Base-by-base conservation (phyloP, 306 rosid species). In the Cajanus cajan region DNA sequence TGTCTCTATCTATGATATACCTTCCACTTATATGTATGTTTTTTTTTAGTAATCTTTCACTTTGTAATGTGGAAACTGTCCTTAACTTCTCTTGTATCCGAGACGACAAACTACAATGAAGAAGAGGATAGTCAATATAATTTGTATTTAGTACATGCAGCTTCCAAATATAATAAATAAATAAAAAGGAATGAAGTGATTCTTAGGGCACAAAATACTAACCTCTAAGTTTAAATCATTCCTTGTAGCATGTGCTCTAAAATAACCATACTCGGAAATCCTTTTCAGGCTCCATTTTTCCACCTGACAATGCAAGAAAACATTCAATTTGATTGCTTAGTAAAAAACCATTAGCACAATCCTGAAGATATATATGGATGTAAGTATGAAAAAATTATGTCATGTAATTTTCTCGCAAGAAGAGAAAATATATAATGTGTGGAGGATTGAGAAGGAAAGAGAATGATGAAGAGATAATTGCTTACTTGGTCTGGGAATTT, bases 21-120 rank as follows among this genome's bases (percentile, higher is more conserved):
- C 73, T 24, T 81, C 24, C n/a, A 36, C 34, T 82, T 57, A 4
- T 62, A 16, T 57, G 15, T 36, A 51, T 8, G 2, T 31, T 31
- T 15, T 22, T 19, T 84, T 61, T 66, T 16, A 50, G 8, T 34
- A 4, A 47, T 24, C 66, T 79, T 19, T 74, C 58, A 79, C 86
- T 87, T 88, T 87, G 84, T 89, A 28, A 94, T 88, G 57, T 45
- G 88, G 84, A 94, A 94, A 31, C 87, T 88, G 63, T 90, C 97
- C 45, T 78, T 79, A 28, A 88, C 84, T 65, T 74, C 82, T 81
- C 65, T 78, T 55, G 89, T 88, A 4, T 39, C 73, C 41, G 96
- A 80, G 11, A 50, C 76, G 54, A 94, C 96, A 58, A 90, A 82
- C 98, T 94, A 91, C 80, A 78, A 59, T 4, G 39, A 52, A 15